A percentile compares a stretch with the other conserved stretches of the same genome.
Evolutionary conservation across 352 stramenopile genomes (phyloP).

Genomic region (Sclerospora graminicola): DNA sequence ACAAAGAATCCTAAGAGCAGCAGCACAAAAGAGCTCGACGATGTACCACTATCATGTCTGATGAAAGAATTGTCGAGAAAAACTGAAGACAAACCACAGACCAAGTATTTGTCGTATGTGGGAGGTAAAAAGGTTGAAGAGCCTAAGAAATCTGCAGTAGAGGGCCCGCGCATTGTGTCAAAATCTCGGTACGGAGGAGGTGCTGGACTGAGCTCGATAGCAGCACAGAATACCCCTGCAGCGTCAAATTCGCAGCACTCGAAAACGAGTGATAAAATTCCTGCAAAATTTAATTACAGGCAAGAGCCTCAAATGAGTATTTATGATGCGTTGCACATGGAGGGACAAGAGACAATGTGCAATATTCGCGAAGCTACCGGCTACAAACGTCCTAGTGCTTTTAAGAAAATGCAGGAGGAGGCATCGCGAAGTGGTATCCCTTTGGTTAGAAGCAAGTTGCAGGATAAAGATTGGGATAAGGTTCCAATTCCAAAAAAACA

Average conservation of each 20-base stretch:
- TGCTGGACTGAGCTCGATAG: conserved; percentile 1
- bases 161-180: conserved; percentile 8
- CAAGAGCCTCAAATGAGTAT: conserved; percentile 45
- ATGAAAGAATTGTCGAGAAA: conserved; percentile 17
- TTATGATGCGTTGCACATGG: conserved; percentile 46
- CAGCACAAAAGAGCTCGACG: conserved; percentile 7
- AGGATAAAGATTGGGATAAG: conserved; percentile 36
- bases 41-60: conserved; percentile 13
- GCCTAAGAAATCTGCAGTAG: conserved; percentile 4
- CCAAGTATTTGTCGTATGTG: conserved; percentile 40
- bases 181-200: conserved; percentile 24
- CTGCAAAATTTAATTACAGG: conserved; percentile 13
- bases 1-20: conserved; percentile 3
- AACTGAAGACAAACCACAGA: conserved; percentile 7
- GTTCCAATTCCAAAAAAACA: conserved; percentile 41
- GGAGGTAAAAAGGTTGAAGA: conserved; percentile 20
- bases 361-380: conserved; percentile 20
- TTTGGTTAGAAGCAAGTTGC: conserved; percentile 26
- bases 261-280: conserved; percentile 7
- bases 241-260: conserved; percentile 2
- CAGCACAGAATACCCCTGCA: not conserved
- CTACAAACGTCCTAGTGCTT: conserved; percentile 43
- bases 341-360: conserved; percentile 22
- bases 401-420: conserved; percentile 46
- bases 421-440: conserved; percentile 21